These are phyloP conservation scores for Suillus fuscotomentosus DNA, from an alignment of 768 basidiomycete genomes.

Conservation along the genomic window DNA sequence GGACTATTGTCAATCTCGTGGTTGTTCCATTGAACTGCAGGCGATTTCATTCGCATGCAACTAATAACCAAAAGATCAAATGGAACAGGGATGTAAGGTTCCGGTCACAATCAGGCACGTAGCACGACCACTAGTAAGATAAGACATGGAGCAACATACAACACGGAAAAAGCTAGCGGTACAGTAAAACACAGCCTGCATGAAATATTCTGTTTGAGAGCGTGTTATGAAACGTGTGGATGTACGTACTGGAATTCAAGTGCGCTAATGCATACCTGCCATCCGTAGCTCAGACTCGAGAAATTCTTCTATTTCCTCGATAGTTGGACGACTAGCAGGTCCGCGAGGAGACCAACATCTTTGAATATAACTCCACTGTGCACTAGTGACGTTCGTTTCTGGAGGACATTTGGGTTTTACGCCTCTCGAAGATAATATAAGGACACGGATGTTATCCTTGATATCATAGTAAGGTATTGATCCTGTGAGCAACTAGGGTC, in stretches of 20 bases:
- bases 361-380: slow-evolving; percentile 7
- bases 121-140: neutral
- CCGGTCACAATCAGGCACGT: no score
- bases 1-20: no score
- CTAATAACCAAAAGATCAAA: neutral
- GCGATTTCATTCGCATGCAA: no score
- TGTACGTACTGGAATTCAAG: neutral
- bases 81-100: neutral
- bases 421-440: neutral
- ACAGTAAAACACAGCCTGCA: neutral
- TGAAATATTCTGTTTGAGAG: neutral
- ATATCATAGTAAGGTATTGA: slow-evolving; percentile 6
- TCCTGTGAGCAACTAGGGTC: slow-evolving; percentile 5
- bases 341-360: slow-evolving; percentile 6
- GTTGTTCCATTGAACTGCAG: no score
- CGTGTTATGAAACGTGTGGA: neutral
- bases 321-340: neutral
- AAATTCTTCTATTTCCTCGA: slow-evolving; percentile 6
- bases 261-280: neutral
- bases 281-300: neutral
- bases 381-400: neutral
- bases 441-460: neutral
- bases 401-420: neutral
- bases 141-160: neutral
- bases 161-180: neutral